phyloP scores from a whole-genome alignment of 495 filamentous ascomycete species.

The Durotheca rogersii region DNA sequence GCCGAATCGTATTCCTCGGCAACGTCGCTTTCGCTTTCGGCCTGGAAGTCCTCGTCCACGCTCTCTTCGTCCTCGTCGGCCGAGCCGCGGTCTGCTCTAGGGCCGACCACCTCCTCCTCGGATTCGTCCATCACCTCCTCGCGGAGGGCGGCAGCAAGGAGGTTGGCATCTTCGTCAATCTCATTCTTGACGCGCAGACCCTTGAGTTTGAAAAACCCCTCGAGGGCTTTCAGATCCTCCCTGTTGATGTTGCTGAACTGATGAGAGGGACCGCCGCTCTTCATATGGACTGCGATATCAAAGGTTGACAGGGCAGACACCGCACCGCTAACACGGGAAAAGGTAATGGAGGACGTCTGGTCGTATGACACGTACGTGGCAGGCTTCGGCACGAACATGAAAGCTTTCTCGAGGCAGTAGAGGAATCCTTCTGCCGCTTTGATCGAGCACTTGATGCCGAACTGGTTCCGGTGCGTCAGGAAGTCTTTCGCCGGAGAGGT shows the following conservation, averaged over 20 bases:
- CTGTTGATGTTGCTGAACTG: constrained; percentile 99
- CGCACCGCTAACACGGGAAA: constrained; percentile 93
- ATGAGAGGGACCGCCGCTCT: constrained; percentile 71
- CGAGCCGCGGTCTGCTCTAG: constrained; percentile 75
- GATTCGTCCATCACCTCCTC: constrained; percentile 73
- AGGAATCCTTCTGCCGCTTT: constrained; percentile 97
- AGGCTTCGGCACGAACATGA: constrained; percentile 98
- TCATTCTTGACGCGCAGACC: constrained; percentile 95
- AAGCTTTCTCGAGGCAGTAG: constrained; percentile 95
- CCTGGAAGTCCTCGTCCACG: constrained; percentile 93
- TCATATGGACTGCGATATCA: constrained; percentile 89
- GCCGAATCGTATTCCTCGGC: constrained; percentile 93
- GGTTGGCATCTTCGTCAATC: constrained; percentile 62
- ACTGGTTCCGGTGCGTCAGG: constrained; percentile 84
- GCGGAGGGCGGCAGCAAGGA: constrained; percentile 78
- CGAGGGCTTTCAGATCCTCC: constrained; percentile 92
- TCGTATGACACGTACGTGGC: constrained; percentile 95
- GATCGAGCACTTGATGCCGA: constrained; percentile 97
- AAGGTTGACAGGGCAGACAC: constrained; percentile 94
- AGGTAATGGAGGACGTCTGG: constrained; percentile 81
- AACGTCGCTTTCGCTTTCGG: constrained; percentile 87
- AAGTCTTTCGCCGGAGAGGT: constrained; percentile 94
- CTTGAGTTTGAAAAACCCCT: constrained; percentile 94
- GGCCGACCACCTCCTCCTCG: constrained; percentile 80
- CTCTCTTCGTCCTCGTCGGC: constrained; percentile 96